Evolutionary conservation across 257 asterid species (phyloP).

Genomic region (Solanum bukasovii): DNA sequence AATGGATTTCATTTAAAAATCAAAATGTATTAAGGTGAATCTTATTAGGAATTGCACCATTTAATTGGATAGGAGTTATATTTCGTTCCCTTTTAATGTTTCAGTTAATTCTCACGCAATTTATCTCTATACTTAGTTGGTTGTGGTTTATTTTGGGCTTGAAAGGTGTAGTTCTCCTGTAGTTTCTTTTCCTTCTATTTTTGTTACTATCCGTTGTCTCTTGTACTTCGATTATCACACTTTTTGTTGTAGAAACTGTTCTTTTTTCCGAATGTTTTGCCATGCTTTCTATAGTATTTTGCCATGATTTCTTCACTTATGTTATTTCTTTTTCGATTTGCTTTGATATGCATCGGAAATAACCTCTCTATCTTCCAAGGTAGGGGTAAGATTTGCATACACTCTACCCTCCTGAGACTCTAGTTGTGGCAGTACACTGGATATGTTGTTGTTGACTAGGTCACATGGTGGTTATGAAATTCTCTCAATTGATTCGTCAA

Average conservation of each 20-base stretch:
- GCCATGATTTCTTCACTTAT: neutral
- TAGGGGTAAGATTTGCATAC: neutral
- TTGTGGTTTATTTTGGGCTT: neutral
- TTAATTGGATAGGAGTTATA: neutral
- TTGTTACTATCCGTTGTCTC: neutral
- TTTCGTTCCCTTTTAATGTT: neutral
- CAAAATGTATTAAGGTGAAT: neutral
- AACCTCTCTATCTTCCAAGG: neutral
- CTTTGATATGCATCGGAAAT: neutral
- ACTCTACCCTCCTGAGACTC: neutral
- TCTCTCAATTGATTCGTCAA: neutral
- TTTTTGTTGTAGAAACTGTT: neutral
- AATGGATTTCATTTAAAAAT: neutral
- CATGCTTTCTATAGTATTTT: neutral
- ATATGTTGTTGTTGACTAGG: neutral
- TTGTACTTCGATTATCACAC: neutral
- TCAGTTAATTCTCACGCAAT: neutral
- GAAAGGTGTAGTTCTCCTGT: neutral
- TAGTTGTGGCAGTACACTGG: neutral
- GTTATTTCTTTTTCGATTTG: neutral
- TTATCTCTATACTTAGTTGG: neutral
- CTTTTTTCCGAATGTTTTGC: neutral
- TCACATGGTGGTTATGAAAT: neutral
- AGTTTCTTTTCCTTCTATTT: neutral
- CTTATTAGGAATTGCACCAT: neutral